Evolutionary conservation across 2,329 filamentous ascomycete genomes (phyloP).

Genomic region (Cordyceps farinosa): DNA sequence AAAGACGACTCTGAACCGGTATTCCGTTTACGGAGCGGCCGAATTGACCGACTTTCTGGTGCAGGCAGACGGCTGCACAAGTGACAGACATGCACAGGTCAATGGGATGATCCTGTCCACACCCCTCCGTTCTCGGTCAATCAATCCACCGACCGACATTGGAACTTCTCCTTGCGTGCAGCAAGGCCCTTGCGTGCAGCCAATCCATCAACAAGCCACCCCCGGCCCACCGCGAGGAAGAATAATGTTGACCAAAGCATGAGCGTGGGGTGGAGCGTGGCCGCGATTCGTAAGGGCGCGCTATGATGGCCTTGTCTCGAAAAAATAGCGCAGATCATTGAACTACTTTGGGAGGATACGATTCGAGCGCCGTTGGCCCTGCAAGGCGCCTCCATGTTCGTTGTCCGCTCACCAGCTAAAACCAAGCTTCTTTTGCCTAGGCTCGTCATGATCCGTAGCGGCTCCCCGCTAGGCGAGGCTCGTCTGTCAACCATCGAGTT

Average conservation of each 20-base stretch:
- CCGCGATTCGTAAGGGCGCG: background rate
- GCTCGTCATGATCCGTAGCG: background rate
- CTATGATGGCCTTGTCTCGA: background rate
- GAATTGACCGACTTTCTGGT: conserved; percentile 6
- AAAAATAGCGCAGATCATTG: conserved; percentile 8
- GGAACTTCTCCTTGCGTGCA: background rate
- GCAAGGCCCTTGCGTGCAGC: background rate
- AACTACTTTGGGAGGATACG: background rate
- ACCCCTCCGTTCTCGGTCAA: background rate
- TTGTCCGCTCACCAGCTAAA: background rate
- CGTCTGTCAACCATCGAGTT: background rate
- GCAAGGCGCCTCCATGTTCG: background rate
- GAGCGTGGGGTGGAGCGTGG: conserved; percentile 3
- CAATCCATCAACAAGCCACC: background rate
- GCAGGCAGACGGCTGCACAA: background rate
- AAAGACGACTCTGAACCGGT: background rate
- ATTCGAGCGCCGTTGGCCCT: conserved; percentile 8
- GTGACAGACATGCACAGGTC: background rate
- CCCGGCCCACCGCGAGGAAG: background rate
- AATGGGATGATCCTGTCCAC: background rate
- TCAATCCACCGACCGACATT: background rate
- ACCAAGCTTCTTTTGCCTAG: conserved; percentile 10
- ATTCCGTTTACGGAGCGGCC: background rate
- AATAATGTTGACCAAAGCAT: background rate
- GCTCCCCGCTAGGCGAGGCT: conserved; percentile 6